Conservation (phyloP, 2,329 filamentous ascomycete genomes). For the Stromatinia cepivora region DNA sequence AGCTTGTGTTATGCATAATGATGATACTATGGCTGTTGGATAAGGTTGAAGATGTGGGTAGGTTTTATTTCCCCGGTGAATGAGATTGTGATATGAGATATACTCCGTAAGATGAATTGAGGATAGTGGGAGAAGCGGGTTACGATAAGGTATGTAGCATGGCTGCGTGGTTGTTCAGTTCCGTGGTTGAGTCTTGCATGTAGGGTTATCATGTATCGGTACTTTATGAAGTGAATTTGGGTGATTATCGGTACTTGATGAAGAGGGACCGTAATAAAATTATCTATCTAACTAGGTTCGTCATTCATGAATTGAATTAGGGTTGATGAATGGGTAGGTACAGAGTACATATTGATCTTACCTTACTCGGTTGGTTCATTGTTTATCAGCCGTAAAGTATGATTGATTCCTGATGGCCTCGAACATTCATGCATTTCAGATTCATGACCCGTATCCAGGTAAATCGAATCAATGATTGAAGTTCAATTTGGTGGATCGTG, state of each 20-base stretch:
- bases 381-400: background rate
- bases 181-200: background rate
- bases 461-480: background rate
- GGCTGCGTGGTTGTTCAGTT: background rate
- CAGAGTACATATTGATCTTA: too few relatives aligned
- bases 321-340: too few relatives aligned
- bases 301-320: too few relatives aligned
- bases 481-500: background rate
- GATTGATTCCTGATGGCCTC: background rate
- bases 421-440: background rate
- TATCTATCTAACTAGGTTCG: too few relatives aligned
- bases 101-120: background rate
- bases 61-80: background rate
- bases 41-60: background rate
- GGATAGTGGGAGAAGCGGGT: background rate
- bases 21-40: background rate
- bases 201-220: background rate
- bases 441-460: background rate
- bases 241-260: background rate
- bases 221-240: background rate
- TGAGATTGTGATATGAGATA: slow-evolving; percentile 1
- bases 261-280: background rate
- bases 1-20: slow-evolving; percentile 10
- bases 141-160: background rate
- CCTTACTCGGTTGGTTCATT: too few relatives aligned